A percentile compares a stretch with the other conserved stretches of the same genome.
Evolutionary conservation across 768 basidiomycete species (phyloP).

Genomic region (Basidioascus undulatus): DNA sequence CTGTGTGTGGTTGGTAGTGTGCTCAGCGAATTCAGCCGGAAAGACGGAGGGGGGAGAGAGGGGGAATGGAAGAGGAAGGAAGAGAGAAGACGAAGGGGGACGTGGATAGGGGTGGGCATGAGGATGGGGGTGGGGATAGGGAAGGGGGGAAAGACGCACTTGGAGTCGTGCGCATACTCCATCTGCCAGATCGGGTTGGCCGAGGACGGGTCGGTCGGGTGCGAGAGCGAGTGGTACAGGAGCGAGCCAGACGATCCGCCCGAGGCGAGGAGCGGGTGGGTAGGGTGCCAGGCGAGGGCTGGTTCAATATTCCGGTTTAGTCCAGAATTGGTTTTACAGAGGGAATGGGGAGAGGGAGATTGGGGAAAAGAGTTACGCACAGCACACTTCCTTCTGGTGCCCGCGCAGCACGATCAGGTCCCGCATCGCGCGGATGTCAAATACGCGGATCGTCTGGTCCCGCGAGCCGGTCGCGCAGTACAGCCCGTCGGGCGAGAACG

Average conservation of each 20-base stretch:
- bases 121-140: conserved; percentile 90
- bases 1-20: no score
- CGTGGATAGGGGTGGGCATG: conserved; percentile 85
- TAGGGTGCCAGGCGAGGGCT: conserved; percentile 91
- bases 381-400: conserved; percentile 95
- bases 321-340: neutral
- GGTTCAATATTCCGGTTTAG: conserved; percentile 1
- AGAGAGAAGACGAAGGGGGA: no score
- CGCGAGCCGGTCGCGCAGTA: conserved; percentile 82
- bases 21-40: conserved; percentile 70
- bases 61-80: no score
- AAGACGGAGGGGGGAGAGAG: conserved; percentile 26
- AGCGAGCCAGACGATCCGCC: conserved; percentile 88
- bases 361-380: conserved; percentile 24
- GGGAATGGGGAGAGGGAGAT: neutral
- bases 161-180: conserved; percentile 86
- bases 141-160: conserved; percentile 77
- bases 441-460: conserved; percentile 82
- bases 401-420: conserved; percentile 78
- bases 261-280: conserved; percentile 57
- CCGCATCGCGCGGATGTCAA: conserved; percentile 96
- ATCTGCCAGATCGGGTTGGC: conserved; percentile 29
- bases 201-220: conserved; percentile 19
- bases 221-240: conserved; percentile 58
- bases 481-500: conserved; percentile 88